These are phyloP conservation scores for Calvatia gigantea DNA, from an alignment of 768 basidiomycete species.

Conservation along the genomic window DNA sequence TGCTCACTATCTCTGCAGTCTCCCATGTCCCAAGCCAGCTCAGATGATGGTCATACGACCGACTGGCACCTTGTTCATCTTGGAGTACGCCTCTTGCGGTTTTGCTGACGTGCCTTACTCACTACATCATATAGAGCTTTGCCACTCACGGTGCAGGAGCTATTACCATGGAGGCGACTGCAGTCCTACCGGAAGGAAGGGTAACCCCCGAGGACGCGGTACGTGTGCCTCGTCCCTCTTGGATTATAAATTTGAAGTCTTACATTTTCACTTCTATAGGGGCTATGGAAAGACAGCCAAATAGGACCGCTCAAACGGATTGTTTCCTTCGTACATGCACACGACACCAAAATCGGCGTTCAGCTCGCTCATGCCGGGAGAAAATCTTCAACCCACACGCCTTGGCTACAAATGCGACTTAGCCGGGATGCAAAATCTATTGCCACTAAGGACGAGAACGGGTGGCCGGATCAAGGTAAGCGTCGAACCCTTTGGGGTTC, in stretches of 20 bases:
- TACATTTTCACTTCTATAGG: slow-evolving; percentile 28
- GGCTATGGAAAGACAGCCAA: slow-evolving; percentile 75
- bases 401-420: slow-evolving; percentile 52
- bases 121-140: slow-evolving; percentile 44
- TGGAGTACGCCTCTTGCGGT: slow-evolving; percentile 40
- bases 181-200: slow-evolving; percentile 70
- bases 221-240: slow-evolving; percentile 10
- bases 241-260: background rate
- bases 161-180: slow-evolving; percentile 72
- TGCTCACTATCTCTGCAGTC: slow-evolving; percentile 32
- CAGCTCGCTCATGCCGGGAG: slow-evolving; percentile 75
- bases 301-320: slow-evolving; percentile 67
- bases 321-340: slow-evolving; percentile 69
- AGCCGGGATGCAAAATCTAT: slow-evolving; percentile 30
- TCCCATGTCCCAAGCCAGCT: slow-evolving; percentile 83
- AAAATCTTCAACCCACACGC: slow-evolving; percentile 68
- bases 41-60: slow-evolving; percentile 69
- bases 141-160: slow-evolving; percentile 70
- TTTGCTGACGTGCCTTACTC: background rate
- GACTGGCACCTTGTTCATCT: slow-evolving; percentile 87
- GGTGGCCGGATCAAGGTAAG: slow-evolving; percentile 68
- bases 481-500: background rate
- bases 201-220: slow-evolving; percentile 77
- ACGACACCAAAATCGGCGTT: slow-evolving; percentile 69
- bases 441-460: slow-evolving; percentile 46